These are phyloP conservation scores for Saccharomyces hybrid DNA, from an alignment of 1,139 yeast genomes.

Conservation along the genomic window DNA sequence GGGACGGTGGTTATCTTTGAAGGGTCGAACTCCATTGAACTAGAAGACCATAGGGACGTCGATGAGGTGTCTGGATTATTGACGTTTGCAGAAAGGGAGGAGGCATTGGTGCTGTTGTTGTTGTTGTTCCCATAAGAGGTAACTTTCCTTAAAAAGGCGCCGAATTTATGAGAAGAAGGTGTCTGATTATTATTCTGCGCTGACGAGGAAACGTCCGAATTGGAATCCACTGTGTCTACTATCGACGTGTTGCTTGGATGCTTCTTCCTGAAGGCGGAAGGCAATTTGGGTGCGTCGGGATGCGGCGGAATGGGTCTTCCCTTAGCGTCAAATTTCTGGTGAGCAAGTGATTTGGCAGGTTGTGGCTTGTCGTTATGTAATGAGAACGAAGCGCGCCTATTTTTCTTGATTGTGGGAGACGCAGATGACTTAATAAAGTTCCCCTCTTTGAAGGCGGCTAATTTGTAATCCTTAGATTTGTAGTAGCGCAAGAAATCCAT, in stretches of 20 bases:
- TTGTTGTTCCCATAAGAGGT: slow-evolving; percentile 22
- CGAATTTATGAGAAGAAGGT: slow-evolving; percentile 25
- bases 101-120: slow-evolving; percentile 4
- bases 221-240: background rate
- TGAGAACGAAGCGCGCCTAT: background rate
- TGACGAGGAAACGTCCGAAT: background rate
- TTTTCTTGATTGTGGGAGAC: background rate
- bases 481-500: slow-evolving; percentile 52
- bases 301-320: slow-evolving; percentile 44
- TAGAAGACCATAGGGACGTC: slow-evolving; percentile 4
- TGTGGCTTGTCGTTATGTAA: background rate
- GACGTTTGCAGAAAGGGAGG: slow-evolving; percentile 2
- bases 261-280: slow-evolving; percentile 37
- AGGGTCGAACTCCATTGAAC: slow-evolving; percentile 10
- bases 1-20: slow-evolving; percentile 29
- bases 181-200: slow-evolving; percentile 4
- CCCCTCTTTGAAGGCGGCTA: slow-evolving; percentile 27
- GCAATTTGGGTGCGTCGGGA: slow-evolving; percentile 40
- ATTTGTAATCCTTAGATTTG: slow-evolving; percentile 32
- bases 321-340: slow-evolving; percentile 27
- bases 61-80: slow-evolving; percentile 8
- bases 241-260: background rate
- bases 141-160: slow-evolving; percentile 29
- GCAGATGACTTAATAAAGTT: background rate
- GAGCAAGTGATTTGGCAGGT: background rate